Evolutionary conservation across 495 filamentous ascomycete genomes (phyloP).

Genomic region (Immersiella caudata): DNA sequence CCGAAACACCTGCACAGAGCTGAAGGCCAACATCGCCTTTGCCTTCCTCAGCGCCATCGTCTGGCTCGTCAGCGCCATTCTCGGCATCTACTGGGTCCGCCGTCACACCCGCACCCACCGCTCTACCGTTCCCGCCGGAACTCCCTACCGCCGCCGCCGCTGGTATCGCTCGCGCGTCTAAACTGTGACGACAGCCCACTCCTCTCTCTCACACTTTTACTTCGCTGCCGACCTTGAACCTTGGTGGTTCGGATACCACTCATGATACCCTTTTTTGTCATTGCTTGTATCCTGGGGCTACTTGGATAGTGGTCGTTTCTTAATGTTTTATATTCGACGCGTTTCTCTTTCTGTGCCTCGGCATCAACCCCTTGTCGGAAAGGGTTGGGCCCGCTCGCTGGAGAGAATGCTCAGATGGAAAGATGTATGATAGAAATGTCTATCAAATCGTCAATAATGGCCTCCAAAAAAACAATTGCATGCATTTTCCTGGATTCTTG

Average conservation of each 20-base stretch:
- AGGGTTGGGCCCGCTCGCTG: too few relatives aligned
- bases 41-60: conserved; percentile 66
- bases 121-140: conserved; percentile 7
- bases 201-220: not conserved
- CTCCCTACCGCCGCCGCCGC: conserved; percentile 43
- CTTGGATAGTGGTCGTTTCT: not conserved
- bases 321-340: not conserved
- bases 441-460: not conserved
- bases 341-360: not conserved
- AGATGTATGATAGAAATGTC: not conserved
- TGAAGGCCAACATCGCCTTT: conserved; percentile 70
- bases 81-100: conserved; percentile 53
- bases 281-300: not conserved
- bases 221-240: not conserved
- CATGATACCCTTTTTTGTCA: not conserved
- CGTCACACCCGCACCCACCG: conserved; percentile 29
- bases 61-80: conserved; percentile 63
- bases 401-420: not conserved
- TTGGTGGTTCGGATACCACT: not conserved
- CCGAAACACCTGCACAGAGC: conserved; percentile 62
- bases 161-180: conserved; percentile 51
- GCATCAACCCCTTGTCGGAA: not conserved
- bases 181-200: not conserved
- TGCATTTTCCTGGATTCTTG: not conserved
- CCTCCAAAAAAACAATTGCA: not conserved